Percentiles rank a stretch among this genome's conserved stretches.
Conservation (phyloP, 108 stramenopile genomes). For the Cyclotella atomus region DNA sequence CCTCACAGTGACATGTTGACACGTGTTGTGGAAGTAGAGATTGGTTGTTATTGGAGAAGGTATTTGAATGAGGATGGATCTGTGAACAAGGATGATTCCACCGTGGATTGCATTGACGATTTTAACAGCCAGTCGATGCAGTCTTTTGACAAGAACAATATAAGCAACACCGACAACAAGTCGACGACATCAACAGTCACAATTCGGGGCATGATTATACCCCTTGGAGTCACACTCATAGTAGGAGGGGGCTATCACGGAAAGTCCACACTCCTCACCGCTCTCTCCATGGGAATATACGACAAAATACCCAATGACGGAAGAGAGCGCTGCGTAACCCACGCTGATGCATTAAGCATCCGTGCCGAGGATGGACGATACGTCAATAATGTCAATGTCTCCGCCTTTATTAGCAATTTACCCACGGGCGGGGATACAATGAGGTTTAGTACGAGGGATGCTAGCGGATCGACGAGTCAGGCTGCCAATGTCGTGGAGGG, state of each 20-base stretch:
- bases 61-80: conserved; percentile 32
- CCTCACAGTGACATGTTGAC: conserved; percentile 58
- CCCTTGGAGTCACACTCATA: conserved; percentile 88
- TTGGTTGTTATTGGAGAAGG: conserved; percentile 50
- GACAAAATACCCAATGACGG: conserved; percentile 93
- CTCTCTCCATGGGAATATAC: conserved; percentile 87
- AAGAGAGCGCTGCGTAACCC: conserved; percentile 85
- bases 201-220: conserved; percentile 85
- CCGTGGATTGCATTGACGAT: neutral
- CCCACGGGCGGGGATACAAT: conserved; percentile 65
- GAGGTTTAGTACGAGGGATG: conserved; percentile 84
- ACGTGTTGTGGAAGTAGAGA: conserved; percentile 46
- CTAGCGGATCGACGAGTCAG: conserved; percentile 92
- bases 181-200: conserved; percentile 21
- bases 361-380: conserved; percentile 96
- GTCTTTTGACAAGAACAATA: neutral
- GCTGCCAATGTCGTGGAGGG: conserved; percentile 94
- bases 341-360: conserved; percentile 78
- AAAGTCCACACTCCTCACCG: conserved; percentile 90
- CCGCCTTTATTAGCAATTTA: conserved; percentile 92
- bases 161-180: neutral
- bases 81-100: neutral
- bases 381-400: conserved; percentile 86
- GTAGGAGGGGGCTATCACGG: conserved; percentile 97
- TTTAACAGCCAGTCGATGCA: neutral